Conservation (phyloP, 148 eudicot species). For the Fagopyrum esculentum region DNA sequence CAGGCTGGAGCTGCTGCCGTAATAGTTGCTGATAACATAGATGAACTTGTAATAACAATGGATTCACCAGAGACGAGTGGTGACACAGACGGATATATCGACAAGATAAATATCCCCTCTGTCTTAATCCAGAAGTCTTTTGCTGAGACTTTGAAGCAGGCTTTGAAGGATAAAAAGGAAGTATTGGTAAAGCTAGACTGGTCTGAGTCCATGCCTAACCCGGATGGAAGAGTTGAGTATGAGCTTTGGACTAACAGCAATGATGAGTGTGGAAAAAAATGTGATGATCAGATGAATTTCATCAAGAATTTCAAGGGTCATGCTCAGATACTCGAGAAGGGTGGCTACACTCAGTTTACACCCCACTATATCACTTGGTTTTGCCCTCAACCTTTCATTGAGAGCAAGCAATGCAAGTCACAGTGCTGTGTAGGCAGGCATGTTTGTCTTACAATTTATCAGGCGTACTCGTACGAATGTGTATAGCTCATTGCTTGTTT, state of each 20-base stretch:
- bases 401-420: conserved; percentile 64
- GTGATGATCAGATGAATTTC: conserved; percentile 86
- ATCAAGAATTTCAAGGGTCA: conserved; percentile 86
- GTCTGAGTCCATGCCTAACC: conserved; percentile 97
- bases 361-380: conserved; percentile 98
- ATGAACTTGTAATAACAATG: conserved; percentile 88
- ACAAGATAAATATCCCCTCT: conserved; percentile 67
- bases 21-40: conserved; percentile 64
- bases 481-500: too few relatives aligned
- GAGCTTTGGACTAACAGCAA: conserved; percentile 98
- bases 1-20: conserved; percentile 94
- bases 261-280: conserved; percentile 86
- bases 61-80: conserved; percentile 73
- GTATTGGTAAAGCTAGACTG: conserved; percentile 82
- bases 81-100: conserved; percentile 55
- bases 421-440: too few relatives aligned
- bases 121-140: conserved; percentile 48
- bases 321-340: conserved; percentile 86
- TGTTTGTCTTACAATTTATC: too few relatives aligned
- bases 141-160: conserved; percentile 48
- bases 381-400: conserved; percentile 63
- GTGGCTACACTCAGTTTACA: conserved; percentile 66
- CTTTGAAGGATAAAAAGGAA: conserved; percentile 42
- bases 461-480: too few relatives aligned
- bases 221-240: conserved; percentile 23